Evolutionary conservation across 768 basidiomycete species (phyloP).

Genomic region (Trametes elegans): DNA sequence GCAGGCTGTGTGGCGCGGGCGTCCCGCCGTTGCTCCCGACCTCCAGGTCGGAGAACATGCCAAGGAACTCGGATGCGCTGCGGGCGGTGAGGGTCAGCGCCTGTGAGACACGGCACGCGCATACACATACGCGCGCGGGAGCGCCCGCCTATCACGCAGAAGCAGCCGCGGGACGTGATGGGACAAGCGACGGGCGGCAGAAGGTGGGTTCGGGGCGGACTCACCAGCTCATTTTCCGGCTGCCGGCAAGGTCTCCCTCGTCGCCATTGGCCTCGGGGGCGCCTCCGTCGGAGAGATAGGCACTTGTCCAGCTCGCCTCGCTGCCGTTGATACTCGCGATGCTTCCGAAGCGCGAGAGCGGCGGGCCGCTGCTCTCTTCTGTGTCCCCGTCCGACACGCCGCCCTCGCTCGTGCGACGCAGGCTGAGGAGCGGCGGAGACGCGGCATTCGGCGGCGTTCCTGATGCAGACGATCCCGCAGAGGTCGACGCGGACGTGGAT

Average conservation of each 20-base stretch:
- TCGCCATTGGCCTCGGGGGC: slow-evolving; percentile 10
- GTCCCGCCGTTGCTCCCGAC: slow-evolving; percentile 21
- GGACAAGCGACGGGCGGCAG: too few relatives aligned
- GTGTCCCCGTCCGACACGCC: slow-evolving; percentile 20
- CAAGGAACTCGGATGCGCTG: slow-evolving; percentile 25
- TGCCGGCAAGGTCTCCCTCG: slow-evolving; percentile 15
- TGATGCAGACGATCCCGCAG: slow-evolving; percentile 9
- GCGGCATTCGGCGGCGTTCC: slow-evolving; percentile 17
- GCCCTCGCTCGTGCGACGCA: slow-evolving; percentile 14
- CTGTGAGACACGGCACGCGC: not conserved
- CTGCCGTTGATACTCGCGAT: slow-evolving; percentile 28
- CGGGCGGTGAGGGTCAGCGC: not conserved
- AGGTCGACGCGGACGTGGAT: slow-evolving; percentile 6
- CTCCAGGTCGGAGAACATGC: slow-evolving; percentile 24
- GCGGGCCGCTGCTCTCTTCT: slow-evolving; percentile 24
- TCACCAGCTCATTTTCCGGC: slow-evolving; percentile 24
- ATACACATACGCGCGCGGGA: not conserved
- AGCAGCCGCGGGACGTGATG: not conserved
- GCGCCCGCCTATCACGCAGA: too few relatives aligned
- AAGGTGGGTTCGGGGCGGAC: not conserved
- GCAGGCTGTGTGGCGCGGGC: slow-evolving; percentile 6
- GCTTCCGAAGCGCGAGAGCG: slow-evolving; percentile 25
- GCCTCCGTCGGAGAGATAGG: slow-evolving; percentile 25
- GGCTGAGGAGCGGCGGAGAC: slow-evolving; percentile 18
- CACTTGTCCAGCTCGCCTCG: slow-evolving; percentile 31